These are phyloP conservation scores for Carex parvula DNA, from an alignment of 176 grass and related monocot species.

Conservation along the genomic window DNA sequence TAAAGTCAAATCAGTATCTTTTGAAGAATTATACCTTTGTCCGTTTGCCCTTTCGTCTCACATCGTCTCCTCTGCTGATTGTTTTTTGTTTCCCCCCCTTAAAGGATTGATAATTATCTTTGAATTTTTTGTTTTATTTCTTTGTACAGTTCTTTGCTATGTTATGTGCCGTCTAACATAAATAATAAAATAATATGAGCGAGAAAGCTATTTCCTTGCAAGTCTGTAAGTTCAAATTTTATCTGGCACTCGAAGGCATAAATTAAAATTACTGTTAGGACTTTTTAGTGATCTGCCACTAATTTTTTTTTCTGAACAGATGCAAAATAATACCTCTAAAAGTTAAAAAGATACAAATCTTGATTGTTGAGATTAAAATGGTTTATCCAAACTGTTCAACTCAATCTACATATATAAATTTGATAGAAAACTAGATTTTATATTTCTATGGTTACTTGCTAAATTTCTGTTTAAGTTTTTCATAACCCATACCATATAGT, in stretches of 20 bases:
- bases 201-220: no score
- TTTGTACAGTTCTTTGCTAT: no score
- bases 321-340: background rate
- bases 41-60: background rate
- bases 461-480: background rate
- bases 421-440: background rate
- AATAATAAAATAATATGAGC: no score
- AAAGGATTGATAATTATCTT: background rate
- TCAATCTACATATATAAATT: no score
- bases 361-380: background rate
- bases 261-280: no score
- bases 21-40: constrained; percentile 6
- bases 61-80: background rate
- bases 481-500: background rate
- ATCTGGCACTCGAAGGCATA: no score
- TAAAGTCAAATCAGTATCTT: constrained; percentile 6
- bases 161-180: no score
- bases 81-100: background rate
- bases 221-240: no score
- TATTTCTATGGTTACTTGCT: background rate
- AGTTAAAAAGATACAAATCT: background rate
- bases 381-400: background rate
- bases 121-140: background rate
- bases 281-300: no score
- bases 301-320: background rate